Conservation (phyloP, 768 basidiomycete species). For the Holtermanniella nyarrowii region DNA sequence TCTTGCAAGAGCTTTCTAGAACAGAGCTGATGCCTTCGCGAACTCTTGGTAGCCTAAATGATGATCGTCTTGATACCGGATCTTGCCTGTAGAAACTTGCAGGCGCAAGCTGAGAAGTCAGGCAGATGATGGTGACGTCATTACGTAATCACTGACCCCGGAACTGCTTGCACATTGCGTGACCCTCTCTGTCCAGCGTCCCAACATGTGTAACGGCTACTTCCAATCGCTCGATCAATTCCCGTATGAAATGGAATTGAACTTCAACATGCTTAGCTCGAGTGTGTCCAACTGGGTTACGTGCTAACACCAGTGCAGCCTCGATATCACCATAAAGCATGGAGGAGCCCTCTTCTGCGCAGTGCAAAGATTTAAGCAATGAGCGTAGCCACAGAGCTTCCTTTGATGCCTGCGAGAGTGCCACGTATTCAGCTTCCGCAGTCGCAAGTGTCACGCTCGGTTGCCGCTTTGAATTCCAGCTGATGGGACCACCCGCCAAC, state of each 20-base stretch:
- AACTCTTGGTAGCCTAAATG: too few species aligned
- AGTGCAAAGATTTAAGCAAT: background rate
- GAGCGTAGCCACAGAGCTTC: background rate
- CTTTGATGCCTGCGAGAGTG: constrained; percentile 38
- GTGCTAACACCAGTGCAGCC: background rate
- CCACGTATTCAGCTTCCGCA: constrained; percentile 47
- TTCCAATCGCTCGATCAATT: constrained; percentile 3
- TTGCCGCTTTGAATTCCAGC: constrained; percentile 46
- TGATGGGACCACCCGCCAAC: constrained; percentile 40
- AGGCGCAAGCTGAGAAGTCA: too few species aligned
- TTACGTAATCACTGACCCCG: too few species aligned
- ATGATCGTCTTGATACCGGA: too few species aligned
- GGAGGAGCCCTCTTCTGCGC: background rate
- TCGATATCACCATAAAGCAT: background rate
- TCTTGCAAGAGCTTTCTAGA: too few species aligned
- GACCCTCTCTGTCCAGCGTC: background rate
- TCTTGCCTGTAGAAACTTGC: too few species aligned
- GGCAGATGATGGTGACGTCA: too few species aligned
- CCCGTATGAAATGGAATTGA: constrained; percentile 3
- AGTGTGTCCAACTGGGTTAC: constrained; percentile 2
- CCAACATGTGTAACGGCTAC: background rate
- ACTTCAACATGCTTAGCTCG: constrained; percentile 5
- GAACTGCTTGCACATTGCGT: too few species aligned
- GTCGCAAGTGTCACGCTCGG: constrained; percentile 42
- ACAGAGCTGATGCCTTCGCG: too few species aligned